Conservation (phyloP, 495 filamentous ascomycete species). For the Cladorrhinum samala region DNA sequence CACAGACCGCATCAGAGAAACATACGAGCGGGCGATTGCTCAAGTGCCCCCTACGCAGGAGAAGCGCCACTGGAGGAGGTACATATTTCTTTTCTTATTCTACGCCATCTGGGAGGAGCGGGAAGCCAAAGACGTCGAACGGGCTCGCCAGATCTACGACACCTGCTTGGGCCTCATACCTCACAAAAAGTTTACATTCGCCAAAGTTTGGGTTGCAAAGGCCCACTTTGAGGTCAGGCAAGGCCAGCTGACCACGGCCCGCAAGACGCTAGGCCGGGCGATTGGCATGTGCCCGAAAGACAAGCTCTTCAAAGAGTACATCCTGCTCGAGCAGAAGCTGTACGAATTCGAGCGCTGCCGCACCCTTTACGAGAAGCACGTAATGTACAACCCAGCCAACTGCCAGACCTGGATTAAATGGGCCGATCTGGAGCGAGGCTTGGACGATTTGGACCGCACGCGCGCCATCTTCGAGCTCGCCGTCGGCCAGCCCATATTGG, state of each 20-base stretch:
- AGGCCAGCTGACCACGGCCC: conserved; percentile 66
- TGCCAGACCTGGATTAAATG: conserved; percentile 92
- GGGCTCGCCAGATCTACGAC: conserved; percentile 84
- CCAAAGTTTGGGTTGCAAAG: conserved; percentile 90
- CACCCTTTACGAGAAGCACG: conserved; percentile 86
- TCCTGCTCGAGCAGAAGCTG: conserved; percentile 82
- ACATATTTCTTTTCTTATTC: conserved; percentile 97
- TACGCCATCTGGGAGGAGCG: conserved; percentile 94
- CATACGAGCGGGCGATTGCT: conserved; percentile 93
- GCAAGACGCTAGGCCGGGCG: conserved; percentile 81
- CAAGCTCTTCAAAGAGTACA: conserved; percentile 88
- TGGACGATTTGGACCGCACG: conserved; percentile 81
- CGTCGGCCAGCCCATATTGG: conserved; percentile 73
- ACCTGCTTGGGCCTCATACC: conserved; percentile 84
- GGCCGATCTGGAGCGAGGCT: conserved; percentile 80
- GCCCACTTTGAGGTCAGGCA: conserved; percentile 92
- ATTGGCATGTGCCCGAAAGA: conserved; percentile 96
- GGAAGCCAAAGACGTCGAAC: conserved; percentile 68
- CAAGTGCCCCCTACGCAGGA: conserved; percentile 94
- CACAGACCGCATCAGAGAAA: conserved; percentile 74
- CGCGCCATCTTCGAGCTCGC: conserved; percentile 92
- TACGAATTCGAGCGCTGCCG: conserved; percentile 90
- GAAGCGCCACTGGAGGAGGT: conserved; percentile 94
- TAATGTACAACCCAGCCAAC: conserved; percentile 85
- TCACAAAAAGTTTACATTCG: conserved; percentile 95